A percentile compares a stretch with the other conserved stretches of the same genome.
These are phyloP conservation scores for Saprolegnia parasitica DNA, from an alignment of 352 stramenopile genomes.

Conservation along the genomic window DNA sequence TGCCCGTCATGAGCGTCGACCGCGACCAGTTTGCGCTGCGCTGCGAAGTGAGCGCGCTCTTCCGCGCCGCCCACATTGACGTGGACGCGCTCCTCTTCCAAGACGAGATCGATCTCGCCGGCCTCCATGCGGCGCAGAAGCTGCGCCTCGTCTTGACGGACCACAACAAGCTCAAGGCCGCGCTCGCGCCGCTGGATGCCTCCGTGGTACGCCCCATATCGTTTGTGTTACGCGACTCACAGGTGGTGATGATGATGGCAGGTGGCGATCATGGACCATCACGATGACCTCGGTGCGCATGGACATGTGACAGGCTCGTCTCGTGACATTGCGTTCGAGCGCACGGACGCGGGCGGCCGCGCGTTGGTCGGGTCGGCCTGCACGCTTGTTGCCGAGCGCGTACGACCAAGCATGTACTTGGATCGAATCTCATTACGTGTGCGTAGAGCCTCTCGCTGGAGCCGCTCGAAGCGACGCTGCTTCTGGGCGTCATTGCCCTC, in stretches of 20 bases:
- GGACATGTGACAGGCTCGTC: slow-evolving; percentile 30
- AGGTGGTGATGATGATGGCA: slow-evolving; percentile 32
- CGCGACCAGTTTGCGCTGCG: slow-evolving; percentile 56
- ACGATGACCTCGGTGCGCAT: slow-evolving; percentile 60
- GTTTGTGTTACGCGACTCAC: slow-evolving; percentile 30
- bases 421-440: not conserved
- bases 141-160: slow-evolving; percentile 59
- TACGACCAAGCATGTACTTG: not conserved
- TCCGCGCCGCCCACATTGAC: slow-evolving; percentile 52
- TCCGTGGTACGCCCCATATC: slow-evolving; percentile 21
- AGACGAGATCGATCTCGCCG: slow-evolving; percentile 51
- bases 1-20: slow-evolving; percentile 52
- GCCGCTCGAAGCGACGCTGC: slow-evolving; percentile 55
- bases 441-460: slow-evolving; percentile 28
- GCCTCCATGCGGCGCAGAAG: slow-evolving; percentile 28
- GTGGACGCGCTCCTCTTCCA: slow-evolving; percentile 57
- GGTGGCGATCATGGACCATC: slow-evolving; percentile 73
- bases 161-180: slow-evolving; percentile 70
- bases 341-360: slow-evolving; percentile 36
- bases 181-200: slow-evolving; percentile 32
- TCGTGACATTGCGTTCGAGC: slow-evolving; percentile 63
- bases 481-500: slow-evolving; percentile 72
- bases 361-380: slow-evolving; percentile 69
- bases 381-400: slow-evolving; percentile 63
- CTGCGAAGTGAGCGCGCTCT: slow-evolving; percentile 61